Evolutionary conservation across 2,329 filamentous ascomycete species (phyloP).

Genomic region (Catunica adiposa): DNA sequence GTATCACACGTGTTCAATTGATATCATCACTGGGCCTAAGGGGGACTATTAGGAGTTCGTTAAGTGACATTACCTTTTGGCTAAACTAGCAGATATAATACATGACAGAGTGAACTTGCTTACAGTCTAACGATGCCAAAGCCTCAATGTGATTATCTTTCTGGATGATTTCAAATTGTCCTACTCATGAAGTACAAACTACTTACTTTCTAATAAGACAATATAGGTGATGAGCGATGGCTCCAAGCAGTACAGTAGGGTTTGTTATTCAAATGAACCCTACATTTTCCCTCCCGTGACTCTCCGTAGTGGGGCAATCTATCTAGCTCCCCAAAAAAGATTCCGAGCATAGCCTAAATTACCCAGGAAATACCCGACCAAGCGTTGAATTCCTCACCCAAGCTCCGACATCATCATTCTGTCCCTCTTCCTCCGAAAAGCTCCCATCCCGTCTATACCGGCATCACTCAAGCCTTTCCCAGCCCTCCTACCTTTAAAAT

Average conservation of each 20-base stretch:
- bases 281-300: neutral
- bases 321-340: neutral
- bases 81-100: too few species aligned
- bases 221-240: too few species aligned
- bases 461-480: neutral
- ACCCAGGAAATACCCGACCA: slow-evolving; percentile 12
- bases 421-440: slow-evolving; percentile 12
- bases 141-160: too few species aligned
- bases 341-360: slow-evolving; percentile 12
- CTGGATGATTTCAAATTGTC: too few species aligned
- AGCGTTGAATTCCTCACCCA: slow-evolving; percentile 14
- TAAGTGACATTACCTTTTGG: too few species aligned
- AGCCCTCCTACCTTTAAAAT: slow-evolving; percentile 36
- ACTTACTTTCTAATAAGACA: too few species aligned
- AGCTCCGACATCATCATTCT: slow-evolving; percentile 14
- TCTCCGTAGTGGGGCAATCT: slow-evolving; percentile 2
- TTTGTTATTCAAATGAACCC: neutral
- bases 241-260: neutral
- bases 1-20: too few species aligned
- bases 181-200: too few species aligned
- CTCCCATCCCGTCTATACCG: neutral
- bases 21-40: too few species aligned
- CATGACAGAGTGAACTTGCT: too few species aligned
- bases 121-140: too few species aligned
- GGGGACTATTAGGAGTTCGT: too few species aligned